Conservation (phyloP, 495 filamentous ascomycete species). For the Penicillium verhagenii region DNA sequence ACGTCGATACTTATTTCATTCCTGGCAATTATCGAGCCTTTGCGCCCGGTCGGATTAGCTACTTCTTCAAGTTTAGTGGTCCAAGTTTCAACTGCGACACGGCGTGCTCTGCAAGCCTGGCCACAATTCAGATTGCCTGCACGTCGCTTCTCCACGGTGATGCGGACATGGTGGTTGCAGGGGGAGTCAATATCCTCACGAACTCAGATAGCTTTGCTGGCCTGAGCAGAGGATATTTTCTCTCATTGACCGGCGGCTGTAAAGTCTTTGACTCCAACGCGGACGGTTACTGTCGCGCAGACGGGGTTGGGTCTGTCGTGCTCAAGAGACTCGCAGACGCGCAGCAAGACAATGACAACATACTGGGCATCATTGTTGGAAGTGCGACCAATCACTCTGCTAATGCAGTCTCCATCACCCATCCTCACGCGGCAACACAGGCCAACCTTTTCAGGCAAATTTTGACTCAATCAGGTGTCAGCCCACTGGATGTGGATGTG, state of each 20-base stretch:
- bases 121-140: constrained; percentile 56
- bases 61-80: constrained; percentile 60
- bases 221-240: constrained; percentile 65
- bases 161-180: constrained; percentile 71
- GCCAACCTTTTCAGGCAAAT: constrained; percentile 43
- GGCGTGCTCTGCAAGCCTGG: constrained; percentile 64
- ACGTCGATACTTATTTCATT: constrained; percentile 78
- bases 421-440: constrained; percentile 52
- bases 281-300: constrained; percentile 68
- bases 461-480: constrained; percentile 43
- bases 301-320: constrained; percentile 43
- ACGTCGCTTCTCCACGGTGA: constrained; percentile 62
- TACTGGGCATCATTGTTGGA: constrained; percentile 36
- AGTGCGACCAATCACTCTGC: constrained; percentile 44
- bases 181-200: constrained; percentile 66
- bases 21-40: constrained; percentile 73
- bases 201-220: constrained; percentile 69
- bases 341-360: constrained; percentile 42
- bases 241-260: constrained; percentile 57
- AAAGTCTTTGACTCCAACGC: constrained; percentile 67
- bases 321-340: constrained; percentile 49
- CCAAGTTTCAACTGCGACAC: constrained; percentile 72
- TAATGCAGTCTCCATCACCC: constrained; percentile 44
- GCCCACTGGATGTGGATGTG: constrained; percentile 48
- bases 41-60: constrained; percentile 53